These are phyloP conservation scores for Pythium scleroteichum DNA, from an alignment of 352 stramenopile species.

Conservation along the genomic window DNA sequence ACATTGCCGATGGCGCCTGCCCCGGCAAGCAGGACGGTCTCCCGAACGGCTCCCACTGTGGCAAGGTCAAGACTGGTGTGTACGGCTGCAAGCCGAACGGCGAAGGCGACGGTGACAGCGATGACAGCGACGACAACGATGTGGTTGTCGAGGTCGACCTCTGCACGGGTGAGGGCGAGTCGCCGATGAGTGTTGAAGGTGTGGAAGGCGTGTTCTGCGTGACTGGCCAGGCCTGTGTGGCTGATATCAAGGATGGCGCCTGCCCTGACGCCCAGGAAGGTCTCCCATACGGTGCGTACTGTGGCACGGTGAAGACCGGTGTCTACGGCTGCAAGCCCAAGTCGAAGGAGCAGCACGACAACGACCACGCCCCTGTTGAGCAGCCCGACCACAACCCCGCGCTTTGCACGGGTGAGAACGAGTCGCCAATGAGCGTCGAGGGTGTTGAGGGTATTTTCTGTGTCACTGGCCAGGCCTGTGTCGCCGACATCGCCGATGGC, in stretches of 20 bases:
- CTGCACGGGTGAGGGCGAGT: slow-evolving; percentile 6
- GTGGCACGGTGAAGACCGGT: slow-evolving; percentile 10
- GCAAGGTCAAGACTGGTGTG: slow-evolving; percentile 16
- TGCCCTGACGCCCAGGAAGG: slow-evolving; percentile 18
- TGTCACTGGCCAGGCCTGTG: slow-evolving; percentile 17
- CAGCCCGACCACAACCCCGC: slow-evolving; percentile 8
- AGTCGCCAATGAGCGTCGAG: slow-evolving; percentile 21
- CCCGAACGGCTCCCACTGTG: slow-evolving; percentile 9
- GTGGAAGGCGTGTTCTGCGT: slow-evolving; percentile 25
- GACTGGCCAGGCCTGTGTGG: slow-evolving; percentile 16
- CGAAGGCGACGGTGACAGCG: slow-evolving; percentile 1
- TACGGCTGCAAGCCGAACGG: slow-evolving; percentile 14
- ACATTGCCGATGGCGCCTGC: slow-evolving; percentile 15
- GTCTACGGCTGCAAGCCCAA: neutral
- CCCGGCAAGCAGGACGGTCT: slow-evolving; percentile 11
- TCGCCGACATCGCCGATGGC: slow-evolving; percentile 10
- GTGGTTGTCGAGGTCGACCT: neutral
- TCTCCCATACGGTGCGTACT: slow-evolving; percentile 17
- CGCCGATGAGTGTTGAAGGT: slow-evolving; percentile 9
- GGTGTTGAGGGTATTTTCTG: slow-evolving; percentile 26
- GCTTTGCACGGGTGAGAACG: slow-evolving; percentile 6
- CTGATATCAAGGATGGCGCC: slow-evolving; percentile 6
- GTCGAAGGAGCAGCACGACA: neutral
- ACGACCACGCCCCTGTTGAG: neutral
- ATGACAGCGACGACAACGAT: slow-evolving; percentile 13